Evolutionary conservation across 73 alveolate genomes (phyloP).

Genomic region (Paramecium pentaurelia): DNA sequence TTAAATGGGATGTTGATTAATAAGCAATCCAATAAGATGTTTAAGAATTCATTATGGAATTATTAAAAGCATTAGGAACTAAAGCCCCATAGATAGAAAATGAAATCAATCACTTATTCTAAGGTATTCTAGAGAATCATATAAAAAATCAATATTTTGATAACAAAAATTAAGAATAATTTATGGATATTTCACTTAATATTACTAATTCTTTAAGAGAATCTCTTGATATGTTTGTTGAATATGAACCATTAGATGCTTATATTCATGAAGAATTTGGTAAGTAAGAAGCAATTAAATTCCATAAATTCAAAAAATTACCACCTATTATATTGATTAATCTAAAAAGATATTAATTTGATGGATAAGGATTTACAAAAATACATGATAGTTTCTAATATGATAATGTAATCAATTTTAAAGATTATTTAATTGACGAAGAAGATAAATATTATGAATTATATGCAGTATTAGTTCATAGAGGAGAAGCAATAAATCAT

Average conservation of each 20-base stretch:
- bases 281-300: background rate
- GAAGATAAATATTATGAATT: background rate
- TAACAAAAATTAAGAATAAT: background rate
- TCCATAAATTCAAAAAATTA: background rate
- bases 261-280: slow-evolving; percentile 31
- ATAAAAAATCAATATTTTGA: background rate
- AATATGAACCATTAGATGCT: background rate
- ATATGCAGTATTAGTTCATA: slow-evolving; percentile 15
- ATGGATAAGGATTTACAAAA: background rate
- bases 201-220: background rate
- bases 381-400: background rate
- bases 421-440: background rate
- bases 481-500: slow-evolving; percentile 46
- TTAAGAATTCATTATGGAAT: slow-evolving; percentile 21
- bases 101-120: background rate
- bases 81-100: background rate
- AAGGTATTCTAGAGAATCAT: background rate
- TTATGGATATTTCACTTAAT: slow-evolving; percentile 13
- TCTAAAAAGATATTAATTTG: background rate
- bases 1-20: slow-evolving; percentile 42
- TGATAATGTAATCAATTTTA: background rate
- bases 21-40: slow-evolving; percentile 17
- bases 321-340: slow-evolving; percentile 12
- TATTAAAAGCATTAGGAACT: background rate
- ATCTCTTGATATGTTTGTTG: background rate